Conservation (phyloP, 73 alveolate species). For the Paramecium primaurelia region DNA sequence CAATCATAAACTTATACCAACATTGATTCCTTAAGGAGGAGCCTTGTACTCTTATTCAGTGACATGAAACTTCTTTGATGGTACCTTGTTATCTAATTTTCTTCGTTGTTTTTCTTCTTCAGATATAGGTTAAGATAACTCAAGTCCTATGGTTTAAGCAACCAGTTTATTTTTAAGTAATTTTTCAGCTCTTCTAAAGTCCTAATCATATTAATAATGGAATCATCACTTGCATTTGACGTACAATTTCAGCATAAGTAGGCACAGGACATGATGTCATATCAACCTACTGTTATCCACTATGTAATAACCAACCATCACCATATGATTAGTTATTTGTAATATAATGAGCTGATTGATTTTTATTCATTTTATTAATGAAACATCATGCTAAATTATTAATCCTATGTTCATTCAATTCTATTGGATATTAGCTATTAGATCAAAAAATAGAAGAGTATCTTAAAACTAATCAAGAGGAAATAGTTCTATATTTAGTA, state of each 20-base stretch:
- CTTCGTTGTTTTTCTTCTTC: conserved; percentile 47
- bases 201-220: background rate
- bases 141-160: conserved; percentile 1
- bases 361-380: background rate
- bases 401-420: background rate
- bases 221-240: background rate
- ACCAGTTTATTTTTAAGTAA: conserved; percentile 15
- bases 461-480: background rate
- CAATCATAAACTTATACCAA: background rate
- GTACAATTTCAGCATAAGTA: conserved; percentile 31
- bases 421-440: background rate
- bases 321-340: conserved; percentile 27
- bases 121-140: background rate
- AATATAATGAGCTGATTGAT: conserved; percentile 29
- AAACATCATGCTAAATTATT: background rate
- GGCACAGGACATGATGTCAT: conserved; percentile 13
- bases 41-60: background rate
- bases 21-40: conserved; percentile 1
- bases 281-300: conserved; percentile 18
- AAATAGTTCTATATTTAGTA: background rate
- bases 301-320: conserved; percentile 33
- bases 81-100: conserved; percentile 12
- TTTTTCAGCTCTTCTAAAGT: conserved; percentile 48
- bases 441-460: background rate
- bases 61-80: conserved; percentile 35